Percentiles rank a stretch among this genome's conserved stretches.
These are phyloP conservation scores for Atkinsonella texensis DNA, from an alignment of 2,329 filamentous ascomycete species.

Conservation along the genomic window DNA sequence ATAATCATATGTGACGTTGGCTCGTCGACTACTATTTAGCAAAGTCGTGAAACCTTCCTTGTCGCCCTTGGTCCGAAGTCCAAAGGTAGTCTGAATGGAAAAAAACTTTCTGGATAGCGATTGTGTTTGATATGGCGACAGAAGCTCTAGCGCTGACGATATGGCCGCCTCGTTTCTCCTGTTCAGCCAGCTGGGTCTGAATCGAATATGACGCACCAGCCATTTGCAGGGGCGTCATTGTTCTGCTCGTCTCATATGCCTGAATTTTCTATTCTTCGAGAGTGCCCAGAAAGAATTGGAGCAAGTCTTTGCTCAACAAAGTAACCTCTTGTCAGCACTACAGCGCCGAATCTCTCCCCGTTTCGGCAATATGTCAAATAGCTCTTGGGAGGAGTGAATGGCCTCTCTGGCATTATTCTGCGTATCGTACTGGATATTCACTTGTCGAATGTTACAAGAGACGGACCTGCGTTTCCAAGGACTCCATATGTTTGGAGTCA, in stretches of 20 bases:
- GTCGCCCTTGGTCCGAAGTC: background rate
- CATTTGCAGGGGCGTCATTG: background rate
- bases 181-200: background rate
- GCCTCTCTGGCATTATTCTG: too few species aligned
- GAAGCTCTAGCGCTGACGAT: background rate
- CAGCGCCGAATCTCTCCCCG: too few species aligned
- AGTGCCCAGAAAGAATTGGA: background rate
- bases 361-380: too few species aligned
- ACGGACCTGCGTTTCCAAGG: too few species aligned
- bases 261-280: background rate
- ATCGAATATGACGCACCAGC: background rate
- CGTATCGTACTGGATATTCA: too few species aligned
- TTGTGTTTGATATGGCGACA: background rate
- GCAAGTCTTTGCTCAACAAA: too few species aligned
- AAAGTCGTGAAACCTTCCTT: background rate
- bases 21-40: background rate
- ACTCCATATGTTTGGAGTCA: too few species aligned
- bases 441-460: too few species aligned
- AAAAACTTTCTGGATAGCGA: background rate
- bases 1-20: background rate
- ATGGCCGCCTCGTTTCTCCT: background rate
- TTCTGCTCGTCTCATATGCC: background rate
- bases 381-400: too few species aligned
- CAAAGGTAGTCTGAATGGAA: background rate
- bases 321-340: too few species aligned